These are phyloP conservation scores for Elongisporangium prolatum DNA, from an alignment of 352 stramenopile genomes.

Conservation along the genomic window DNA sequence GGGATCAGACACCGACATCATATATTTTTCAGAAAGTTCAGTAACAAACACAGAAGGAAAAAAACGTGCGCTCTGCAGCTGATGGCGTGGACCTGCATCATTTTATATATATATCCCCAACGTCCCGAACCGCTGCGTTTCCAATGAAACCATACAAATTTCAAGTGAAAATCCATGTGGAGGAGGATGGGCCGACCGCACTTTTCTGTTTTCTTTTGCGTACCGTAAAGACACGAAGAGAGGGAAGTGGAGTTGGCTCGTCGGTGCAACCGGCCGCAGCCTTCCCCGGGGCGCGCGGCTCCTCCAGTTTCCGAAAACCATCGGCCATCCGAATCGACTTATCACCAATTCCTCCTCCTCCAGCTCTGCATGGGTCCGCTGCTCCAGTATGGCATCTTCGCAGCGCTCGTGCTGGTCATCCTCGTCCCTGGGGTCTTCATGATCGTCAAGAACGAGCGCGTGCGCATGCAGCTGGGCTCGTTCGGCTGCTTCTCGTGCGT, in stretches of 20 bases:
- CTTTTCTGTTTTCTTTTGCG: background rate
- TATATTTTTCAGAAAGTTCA: background rate
- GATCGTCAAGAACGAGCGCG: constrained; percentile 35
- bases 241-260: background rate
- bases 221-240: background rate
- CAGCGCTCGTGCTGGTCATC: constrained; percentile 31
- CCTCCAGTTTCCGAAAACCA: background rate
- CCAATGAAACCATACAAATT: background rate
- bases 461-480: constrained; percentile 32
- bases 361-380: constrained; percentile 3
- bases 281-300: background rate
- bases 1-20: background rate
- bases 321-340: background rate
- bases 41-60: background rate
- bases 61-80: background rate
- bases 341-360: background rate
- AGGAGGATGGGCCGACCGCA: background rate
- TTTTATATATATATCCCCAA: background rate
- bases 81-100: background rate
- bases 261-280: background rate
- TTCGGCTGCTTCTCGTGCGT: constrained; percentile 18
- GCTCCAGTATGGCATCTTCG: constrained; percentile 47
- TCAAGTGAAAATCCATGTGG: background rate
- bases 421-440: constrained; percentile 32
- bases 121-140: background rate